These are phyloP conservation scores for Globisporangium okanoganense DNA, from an alignment of 352 stramenopile species.

Conservation along the genomic window DNA sequence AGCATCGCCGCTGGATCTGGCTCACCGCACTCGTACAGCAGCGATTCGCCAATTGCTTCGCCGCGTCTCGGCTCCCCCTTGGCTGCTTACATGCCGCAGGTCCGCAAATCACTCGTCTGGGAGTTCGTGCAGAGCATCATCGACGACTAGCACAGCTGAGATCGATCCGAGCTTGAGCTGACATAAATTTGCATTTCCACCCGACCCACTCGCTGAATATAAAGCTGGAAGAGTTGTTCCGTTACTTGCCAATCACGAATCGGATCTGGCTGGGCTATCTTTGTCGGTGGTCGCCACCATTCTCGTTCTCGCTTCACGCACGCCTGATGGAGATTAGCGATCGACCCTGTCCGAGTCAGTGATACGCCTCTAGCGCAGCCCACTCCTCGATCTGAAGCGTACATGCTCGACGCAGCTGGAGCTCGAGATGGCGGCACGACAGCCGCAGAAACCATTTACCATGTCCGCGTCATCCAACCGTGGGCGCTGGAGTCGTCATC, in stretches of 20 bases:
- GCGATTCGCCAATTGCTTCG: neutral
- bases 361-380: neutral
- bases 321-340: neutral
- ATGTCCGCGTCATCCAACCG: constrained; percentile 31
- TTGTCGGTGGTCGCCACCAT: neutral
- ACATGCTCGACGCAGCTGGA: neutral
- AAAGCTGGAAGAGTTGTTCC: constrained; percentile 3
- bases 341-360: neutral
- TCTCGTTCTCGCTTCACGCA: neutral
- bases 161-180: neutral
- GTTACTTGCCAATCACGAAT: neutral
- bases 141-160: constrained; percentile 14
- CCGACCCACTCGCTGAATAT: constrained; percentile 2
- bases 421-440: constrained; percentile 1
- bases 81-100: neutral
- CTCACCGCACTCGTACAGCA: neutral
- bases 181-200: neutral
- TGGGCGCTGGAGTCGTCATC: constrained; percentile 12
- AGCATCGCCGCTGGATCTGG: neutral
- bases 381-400: neutral
- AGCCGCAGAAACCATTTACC: constrained; percentile 24
- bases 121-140: constrained; percentile 31
- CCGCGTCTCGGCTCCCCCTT: neutral
- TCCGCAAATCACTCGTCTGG: constrained; percentile 21
- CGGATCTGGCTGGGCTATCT: neutral